Evolutionary conservation across 768 basidiomycete species (phyloP).

Genomic region (Russula dissimulans): DNA sequence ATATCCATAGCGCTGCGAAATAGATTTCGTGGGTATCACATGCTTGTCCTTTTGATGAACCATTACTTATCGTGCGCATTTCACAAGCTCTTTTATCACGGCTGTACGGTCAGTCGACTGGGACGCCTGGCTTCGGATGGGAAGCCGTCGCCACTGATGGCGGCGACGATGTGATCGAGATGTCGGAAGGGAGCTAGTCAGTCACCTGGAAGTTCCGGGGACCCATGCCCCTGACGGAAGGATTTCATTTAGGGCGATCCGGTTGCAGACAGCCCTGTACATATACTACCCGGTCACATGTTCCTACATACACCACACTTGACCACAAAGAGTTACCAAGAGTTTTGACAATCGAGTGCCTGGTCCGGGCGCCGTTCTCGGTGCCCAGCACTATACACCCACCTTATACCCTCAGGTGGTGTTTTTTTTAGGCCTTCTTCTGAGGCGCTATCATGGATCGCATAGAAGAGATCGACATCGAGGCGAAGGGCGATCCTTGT

Average conservation of each 20-base stretch:
- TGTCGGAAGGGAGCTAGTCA: constrained; percentile 32
- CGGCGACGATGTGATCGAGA: constrained; percentile 61
- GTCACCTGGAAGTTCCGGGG: background rate
- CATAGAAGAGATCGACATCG: too few species aligned
- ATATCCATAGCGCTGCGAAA: constrained; percentile 30
- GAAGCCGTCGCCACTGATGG: constrained; percentile 63
- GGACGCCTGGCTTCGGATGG: constrained; percentile 53
- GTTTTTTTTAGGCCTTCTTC: too few species aligned
- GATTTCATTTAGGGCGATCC: background rate
- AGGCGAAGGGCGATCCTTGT: too few species aligned
- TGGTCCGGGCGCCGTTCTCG: too few species aligned
- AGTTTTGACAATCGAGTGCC: too few species aligned
- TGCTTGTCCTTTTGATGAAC: background rate
- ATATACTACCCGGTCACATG: background rate
- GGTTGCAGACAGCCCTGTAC: too few species aligned
- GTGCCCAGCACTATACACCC: too few species aligned
- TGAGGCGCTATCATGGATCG: too few species aligned
- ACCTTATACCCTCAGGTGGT: too few species aligned
- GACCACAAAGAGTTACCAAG: too few species aligned
- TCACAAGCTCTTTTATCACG: constrained; percentile 35
- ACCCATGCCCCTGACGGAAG: background rate
- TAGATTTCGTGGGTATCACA: constrained; percentile 21
- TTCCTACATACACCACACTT: background rate
- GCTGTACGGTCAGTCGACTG: constrained; percentile 39
- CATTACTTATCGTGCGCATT: constrained; percentile 3